phyloP scores from a whole-genome alignment of 2,329 filamentous ascomycete genomes.

The Dendrostoma leiphaemia region DNA sequence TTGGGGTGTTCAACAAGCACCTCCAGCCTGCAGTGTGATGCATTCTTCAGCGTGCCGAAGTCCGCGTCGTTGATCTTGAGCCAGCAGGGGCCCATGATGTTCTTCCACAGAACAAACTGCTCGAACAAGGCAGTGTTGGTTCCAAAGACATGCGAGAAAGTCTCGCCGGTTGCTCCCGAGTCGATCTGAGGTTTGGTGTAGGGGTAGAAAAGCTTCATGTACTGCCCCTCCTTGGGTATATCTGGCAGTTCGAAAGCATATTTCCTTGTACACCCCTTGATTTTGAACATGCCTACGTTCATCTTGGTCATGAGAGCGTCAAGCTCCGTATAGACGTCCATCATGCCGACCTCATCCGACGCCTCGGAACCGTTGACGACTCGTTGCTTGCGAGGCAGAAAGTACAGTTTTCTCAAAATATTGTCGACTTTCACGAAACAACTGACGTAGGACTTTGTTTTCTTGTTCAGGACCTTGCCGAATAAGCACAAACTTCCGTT shows the following conservation, averaged over 20 bases:
- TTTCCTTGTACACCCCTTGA: conserved; percentile 84
- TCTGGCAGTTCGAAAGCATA: conserved; percentile 92
- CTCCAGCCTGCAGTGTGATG: conserved; percentile 96
- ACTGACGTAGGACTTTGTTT: conserved; percentile 74
- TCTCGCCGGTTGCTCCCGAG: conserved; percentile 73
- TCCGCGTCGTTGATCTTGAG: conserved; percentile 84
- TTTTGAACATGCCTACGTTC: conserved; percentile 86
- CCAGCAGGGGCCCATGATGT: conserved; percentile 99
- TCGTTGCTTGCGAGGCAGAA: conserved; percentile 73
- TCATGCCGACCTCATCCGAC: conserved; percentile 77
- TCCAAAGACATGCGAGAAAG: conserved; percentile 92
- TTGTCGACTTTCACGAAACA: conserved; percentile 97
- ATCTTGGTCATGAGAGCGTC: conserved; percentile 84
- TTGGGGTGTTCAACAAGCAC: conserved; percentile 77
- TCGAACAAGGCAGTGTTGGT: conserved; percentile 93
- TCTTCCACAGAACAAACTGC: conserved; percentile 98
- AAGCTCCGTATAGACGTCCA: conserved; percentile 86
- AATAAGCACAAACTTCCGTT: conserved; percentile 91
- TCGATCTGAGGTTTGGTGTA: conserved; percentile 79
- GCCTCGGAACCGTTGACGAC: conserved; percentile 62
- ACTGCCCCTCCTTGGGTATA: conserved; percentile 85
- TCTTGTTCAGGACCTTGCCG: conserved; percentile 92
- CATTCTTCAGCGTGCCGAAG: conserved; percentile 81
- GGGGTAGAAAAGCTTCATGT: conserved; percentile 93
- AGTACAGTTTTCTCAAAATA: conserved; percentile 87